Percentiles rank a stretch among this genome's conserved stretches.
phyloP scores from a whole-genome alignment of 768 basidiomycete species.

The Boletus tylopilopsis region DNA sequence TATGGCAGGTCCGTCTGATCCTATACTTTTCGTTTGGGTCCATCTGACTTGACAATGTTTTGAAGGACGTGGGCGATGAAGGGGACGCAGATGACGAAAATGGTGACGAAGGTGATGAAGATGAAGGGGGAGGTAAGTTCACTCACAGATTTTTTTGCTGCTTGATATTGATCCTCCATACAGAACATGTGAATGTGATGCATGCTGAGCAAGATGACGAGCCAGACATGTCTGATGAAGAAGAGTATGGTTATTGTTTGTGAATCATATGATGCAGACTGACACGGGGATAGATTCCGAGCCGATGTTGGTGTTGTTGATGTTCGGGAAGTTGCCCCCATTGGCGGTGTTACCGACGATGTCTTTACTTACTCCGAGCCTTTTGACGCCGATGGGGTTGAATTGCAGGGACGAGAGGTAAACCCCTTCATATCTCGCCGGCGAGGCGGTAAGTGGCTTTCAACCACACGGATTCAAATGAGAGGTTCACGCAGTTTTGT shows the following conservation, averaged over 20 bases:
- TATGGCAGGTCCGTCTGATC: slow-evolving; percentile 49
- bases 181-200: slow-evolving; percentile 54
- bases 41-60: slow-evolving; percentile 6
- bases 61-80: slow-evolving; percentile 53
- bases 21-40: neutral
- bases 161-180: slow-evolving; percentile 6
- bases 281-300: slow-evolving; percentile 33
- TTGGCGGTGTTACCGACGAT: slow-evolving; percentile 38
- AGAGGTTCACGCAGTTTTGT: slow-evolving; percentile 1
- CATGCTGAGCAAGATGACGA: slow-evolving; percentile 61
- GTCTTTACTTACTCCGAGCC: slow-evolving; percentile 54
- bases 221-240: slow-evolving; percentile 64
- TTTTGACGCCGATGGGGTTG: slow-evolving; percentile 43
- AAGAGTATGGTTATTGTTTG: slow-evolving; percentile 44
- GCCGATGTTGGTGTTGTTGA: slow-evolving; percentile 40
- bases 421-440: slow-evolving; percentile 50
- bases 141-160: neutral
- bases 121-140: slow-evolving; percentile 21
- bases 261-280: slow-evolving; percentile 7
- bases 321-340: slow-evolving; percentile 29
- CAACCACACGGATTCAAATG: neutral
- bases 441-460: slow-evolving; percentile 35
- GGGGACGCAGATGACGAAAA: slow-evolving; percentile 58
- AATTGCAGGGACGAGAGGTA: slow-evolving; percentile 41
- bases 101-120: slow-evolving; percentile 49